These are phyloP conservation scores for Chalciporus sphaerocephalus DNA, from an alignment of 768 basidiomycete genomes.

Conservation along the genomic window DNA sequence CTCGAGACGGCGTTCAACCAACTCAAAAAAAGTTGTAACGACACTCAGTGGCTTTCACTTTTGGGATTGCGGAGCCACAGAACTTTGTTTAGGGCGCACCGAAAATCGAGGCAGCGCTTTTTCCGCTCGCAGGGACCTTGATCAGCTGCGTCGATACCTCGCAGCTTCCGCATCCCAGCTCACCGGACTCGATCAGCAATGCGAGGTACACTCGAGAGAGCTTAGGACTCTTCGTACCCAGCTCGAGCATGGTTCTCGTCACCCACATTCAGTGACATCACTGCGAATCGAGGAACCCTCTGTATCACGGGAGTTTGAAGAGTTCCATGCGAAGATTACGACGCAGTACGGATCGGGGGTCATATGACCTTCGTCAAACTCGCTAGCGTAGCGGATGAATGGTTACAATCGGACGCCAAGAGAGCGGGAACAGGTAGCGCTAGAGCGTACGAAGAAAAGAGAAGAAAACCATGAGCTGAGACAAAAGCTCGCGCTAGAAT, in stretches of 20 bases:
- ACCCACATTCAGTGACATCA: not conserved
- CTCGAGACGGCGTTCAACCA: not conserved
- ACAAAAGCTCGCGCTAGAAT: not conserved
- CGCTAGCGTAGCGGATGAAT: conserved; percentile 10
- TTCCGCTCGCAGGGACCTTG: not conserved
- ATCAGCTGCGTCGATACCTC: not conserved
- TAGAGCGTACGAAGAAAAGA: not conserved
- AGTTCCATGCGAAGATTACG: not conserved
- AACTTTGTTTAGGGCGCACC: too few species aligned
- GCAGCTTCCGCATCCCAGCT: not conserved
- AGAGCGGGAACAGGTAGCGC: conserved; percentile 1
- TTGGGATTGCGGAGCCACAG: too few species aligned
- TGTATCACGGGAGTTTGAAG: not conserved
- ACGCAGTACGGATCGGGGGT: conserved; percentile 1
- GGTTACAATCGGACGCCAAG: conserved; percentile 7
- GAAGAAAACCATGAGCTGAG: conserved; percentile 9
- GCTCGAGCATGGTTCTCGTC: not conserved
- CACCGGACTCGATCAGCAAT: not conserved
- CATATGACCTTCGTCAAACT: conserved; percentile 5
- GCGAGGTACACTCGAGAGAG: conserved; percentile 1
- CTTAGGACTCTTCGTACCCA: not conserved
- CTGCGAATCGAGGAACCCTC: not conserved
- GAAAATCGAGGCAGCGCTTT: too few species aligned
- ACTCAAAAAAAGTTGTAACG: not conserved
- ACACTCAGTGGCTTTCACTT: too few species aligned